phyloP scores from a whole-genome alignment of 2,329 filamentous ascomycete species.

The Calonectria pseudoreteaudii region DNA sequence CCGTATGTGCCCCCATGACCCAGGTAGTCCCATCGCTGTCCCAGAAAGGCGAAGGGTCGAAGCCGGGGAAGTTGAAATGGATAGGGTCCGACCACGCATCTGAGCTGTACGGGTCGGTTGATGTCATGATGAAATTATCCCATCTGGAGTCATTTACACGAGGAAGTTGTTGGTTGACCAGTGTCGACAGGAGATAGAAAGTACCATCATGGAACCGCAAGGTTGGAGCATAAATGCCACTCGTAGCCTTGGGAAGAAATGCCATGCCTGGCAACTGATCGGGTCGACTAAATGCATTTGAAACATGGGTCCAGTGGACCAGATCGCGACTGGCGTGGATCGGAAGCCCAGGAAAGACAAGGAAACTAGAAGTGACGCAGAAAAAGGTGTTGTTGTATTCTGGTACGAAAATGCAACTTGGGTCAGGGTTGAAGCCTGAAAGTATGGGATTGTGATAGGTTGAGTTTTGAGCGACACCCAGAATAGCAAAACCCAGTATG shows the following conservation, averaged over 20 bases:
- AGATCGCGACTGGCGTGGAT: neutral
- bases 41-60: constrained; percentile 1
- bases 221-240: neutral
- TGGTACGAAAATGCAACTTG: constrained; percentile 55
- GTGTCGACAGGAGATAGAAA: neutral
- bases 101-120: neutral
- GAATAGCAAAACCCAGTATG: neutral
- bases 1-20: neutral
- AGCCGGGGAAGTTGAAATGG: constrained; percentile 2
- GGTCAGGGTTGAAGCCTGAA: constrained; percentile 63
- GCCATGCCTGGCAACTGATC: neutral
- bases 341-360: neutral
- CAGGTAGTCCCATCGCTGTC: neutral
- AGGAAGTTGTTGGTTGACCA: neutral
- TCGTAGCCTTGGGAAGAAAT: neutral
- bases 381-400: constrained; percentile 59
- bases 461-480: neutral
- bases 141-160: neutral
- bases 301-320: neutral
- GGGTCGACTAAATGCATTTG: neutral
- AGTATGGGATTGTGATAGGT: constrained; percentile 57
- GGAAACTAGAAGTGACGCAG: constrained; percentile 42
- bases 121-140: neutral
- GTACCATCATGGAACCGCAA: neutral
- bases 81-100: neutral